A percentile compares a stretch with the other conserved stretches of the same genome.
phyloP scores from a whole-genome alignment of 148 eudicot genomes.

The Oxyria digyna region DNA sequence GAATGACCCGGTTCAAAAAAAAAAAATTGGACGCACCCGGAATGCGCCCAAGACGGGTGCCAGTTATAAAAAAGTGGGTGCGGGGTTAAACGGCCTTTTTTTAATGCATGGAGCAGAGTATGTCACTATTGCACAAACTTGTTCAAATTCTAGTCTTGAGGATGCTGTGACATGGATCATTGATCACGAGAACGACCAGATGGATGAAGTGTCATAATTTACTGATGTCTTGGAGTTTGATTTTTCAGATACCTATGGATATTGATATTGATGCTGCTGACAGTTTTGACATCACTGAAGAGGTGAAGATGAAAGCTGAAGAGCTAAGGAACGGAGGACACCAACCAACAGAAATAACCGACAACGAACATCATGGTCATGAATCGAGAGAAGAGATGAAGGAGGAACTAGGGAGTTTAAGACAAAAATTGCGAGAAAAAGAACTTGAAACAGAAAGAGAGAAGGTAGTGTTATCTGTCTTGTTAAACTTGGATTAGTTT shows the following conservation, averaged over 20 bases:
- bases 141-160: slow-evolving; percentile 39
- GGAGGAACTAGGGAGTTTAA: not conserved
- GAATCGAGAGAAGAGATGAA: not conserved
- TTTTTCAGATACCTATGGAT: slow-evolving; percentile 45
- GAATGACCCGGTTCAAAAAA: too few relatives aligned
- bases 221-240: not conserved
- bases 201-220: not conserved
- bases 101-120: slow-evolving; percentile 99
- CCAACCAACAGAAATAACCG: not conserved
- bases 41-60: too few relatives aligned
- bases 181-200: slow-evolving; percentile 67
- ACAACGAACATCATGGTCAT: not conserved
- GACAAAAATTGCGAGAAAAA: slow-evolving; percentile 24
- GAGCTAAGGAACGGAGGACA: slow-evolving; percentile 37
- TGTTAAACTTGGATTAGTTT: not conserved
- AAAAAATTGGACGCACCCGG: too few relatives aligned
- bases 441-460: slow-evolving; percentile 43
- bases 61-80: too few relatives aligned
- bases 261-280: slow-evolving; percentile 35
- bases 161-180: slow-evolving; percentile 75
- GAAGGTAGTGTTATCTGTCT: slow-evolving; percentile 36
- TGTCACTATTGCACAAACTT: slow-evolving; percentile 3
- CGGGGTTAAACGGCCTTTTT: too few relatives aligned
- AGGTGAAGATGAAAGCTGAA: slow-evolving; percentile 49
- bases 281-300: slow-evolving; percentile 33